Evolutionary conservation across 176 grass and related monocot species (phyloP), one percentile per base, ranked within the genome.

Genomic region (Tillandsia leiboldiana): DNA sequence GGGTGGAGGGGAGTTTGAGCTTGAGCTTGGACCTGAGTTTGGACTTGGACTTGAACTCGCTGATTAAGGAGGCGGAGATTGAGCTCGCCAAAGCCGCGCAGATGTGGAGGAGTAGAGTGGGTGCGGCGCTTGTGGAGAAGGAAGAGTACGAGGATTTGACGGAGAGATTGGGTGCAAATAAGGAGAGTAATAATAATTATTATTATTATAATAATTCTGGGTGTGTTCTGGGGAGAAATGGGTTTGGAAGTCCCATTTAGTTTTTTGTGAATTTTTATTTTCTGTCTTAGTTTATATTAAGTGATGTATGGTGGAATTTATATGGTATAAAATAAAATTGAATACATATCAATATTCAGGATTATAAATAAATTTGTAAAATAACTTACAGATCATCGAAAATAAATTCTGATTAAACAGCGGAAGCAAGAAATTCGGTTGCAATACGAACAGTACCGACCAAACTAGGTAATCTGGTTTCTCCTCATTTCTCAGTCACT

Each of bases 121-220:
- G 80, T 54, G 92, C 80, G 42, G 81, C 86, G 65, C 79, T 92
- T 1, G 59, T 89, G 0, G 92, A 96, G 81, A 87, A 87, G 64
- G 85, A 87, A 76, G 92, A 96, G 79, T 87, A 87, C 64, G 87
- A 90, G 80, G 88, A 96, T 17, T 74, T 96, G 26, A 26, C 83
- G 56, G 72, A 83, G 65, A 78, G 81, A 66, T 89, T 88, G 88
- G 76, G 83, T 85, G 54, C 75, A 15, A 65, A 72, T 26, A 77
- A 81, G 15, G 65, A 49, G 42, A 61, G 22, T 61, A 42, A 7
- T 42, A 53, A 47, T 64, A 42, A 4, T 42, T 20, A 20, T 20
- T 20, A 20, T 20, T 20, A 20, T 20, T 20, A 42, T 7, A 42
- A 42, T 77, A 33, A 12, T 63, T 67, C 67, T 70, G 70, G 17